These are phyloP conservation scores for Trichoderma endophyticum DNA, from an alignment of 2,329 filamentous ascomycete genomes.

Conservation along the genomic window DNA sequence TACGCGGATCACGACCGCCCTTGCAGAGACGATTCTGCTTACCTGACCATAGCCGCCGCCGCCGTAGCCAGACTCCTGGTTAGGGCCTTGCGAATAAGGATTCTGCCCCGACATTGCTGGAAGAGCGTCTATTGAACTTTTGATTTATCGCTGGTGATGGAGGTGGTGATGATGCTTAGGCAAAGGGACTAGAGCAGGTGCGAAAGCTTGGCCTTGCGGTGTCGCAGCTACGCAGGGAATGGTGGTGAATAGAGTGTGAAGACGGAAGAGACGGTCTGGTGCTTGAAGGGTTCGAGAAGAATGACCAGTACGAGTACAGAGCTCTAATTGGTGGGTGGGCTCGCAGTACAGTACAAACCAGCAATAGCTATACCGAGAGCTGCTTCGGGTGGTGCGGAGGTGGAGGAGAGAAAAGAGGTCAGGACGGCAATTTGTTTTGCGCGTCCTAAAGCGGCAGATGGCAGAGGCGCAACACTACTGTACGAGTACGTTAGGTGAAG, in stretches of 20 bases:
- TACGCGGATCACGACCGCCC: not conserved
- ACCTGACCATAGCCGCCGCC: constrained; percentile 25
- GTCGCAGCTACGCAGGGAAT: not conserved
- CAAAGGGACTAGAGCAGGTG: not conserved
- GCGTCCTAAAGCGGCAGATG: constrained; percentile 1
- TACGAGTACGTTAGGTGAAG: not conserved
- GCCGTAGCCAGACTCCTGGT: constrained; percentile 21
- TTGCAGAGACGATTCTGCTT: constrained; percentile 9
- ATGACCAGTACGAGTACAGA: not conserved
- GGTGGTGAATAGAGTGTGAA: not conserved
- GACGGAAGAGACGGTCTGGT: constrained; percentile 6
- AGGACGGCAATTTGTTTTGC: constrained; percentile 12
- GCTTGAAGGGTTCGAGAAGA: constrained; percentile 12
- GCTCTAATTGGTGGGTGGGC: constrained; percentile 12
- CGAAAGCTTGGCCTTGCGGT: constrained; percentile 1
- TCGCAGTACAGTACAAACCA: not conserved
- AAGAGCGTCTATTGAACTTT: not conserved
- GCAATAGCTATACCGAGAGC: constrained; percentile 1
- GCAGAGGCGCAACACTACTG: constrained; percentile 10
- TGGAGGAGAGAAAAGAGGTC: constrained; percentile 8
- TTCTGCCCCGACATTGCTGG: constrained; percentile 28
- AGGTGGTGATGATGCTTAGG: constrained; percentile 1
- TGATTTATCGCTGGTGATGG: not conserved
- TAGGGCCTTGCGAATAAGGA: constrained; percentile 24
- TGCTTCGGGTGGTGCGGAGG: constrained; percentile 16